phyloP scores from a whole-genome alignment of 2,329 filamentous ascomycete species.

The Fusarium sp. region DNA sequence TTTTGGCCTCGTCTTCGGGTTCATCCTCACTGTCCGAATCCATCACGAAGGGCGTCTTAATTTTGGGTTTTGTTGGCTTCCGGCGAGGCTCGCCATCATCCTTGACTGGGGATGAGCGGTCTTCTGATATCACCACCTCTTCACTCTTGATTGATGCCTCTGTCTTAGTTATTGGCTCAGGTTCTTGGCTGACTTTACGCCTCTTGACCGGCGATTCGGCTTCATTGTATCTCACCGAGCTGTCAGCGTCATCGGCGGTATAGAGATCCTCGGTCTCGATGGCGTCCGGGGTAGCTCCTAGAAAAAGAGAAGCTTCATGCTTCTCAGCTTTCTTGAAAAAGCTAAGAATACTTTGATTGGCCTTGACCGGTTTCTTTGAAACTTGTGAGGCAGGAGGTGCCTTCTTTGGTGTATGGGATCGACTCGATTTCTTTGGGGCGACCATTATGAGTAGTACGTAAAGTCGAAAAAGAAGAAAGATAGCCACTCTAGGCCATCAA shows the following conservation, averaged over 20 bases:
- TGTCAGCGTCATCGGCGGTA: conserved; percentile 48
- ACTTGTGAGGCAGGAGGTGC: conserved; percentile 39
- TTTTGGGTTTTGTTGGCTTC: conserved; percentile 44
- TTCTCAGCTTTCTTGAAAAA: conserved; percentile 80
- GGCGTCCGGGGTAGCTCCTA: conserved; percentile 49
- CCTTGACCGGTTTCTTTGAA: conserved; percentile 56
- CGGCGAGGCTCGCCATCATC: conserved; percentile 22
- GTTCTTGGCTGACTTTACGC: conserved; percentile 48
- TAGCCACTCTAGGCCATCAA: background rate
- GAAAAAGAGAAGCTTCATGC: conserved; percentile 70
- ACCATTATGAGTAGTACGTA: conserved; percentile 49
- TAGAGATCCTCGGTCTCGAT: conserved; percentile 48
- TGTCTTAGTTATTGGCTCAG: conserved; percentile 5
- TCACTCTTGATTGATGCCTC: conserved; percentile 18
- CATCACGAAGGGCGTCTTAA: conserved; percentile 72
- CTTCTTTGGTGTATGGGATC: conserved; percentile 53
- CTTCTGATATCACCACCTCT: conserved; percentile 40
- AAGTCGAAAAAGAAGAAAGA: background rate
- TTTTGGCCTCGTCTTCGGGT: conserved; percentile 27
- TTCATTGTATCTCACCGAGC: conserved; percentile 52
- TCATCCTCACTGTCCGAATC: conserved; percentile 72
- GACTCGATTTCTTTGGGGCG: conserved; percentile 52
- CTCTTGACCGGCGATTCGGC: conserved; percentile 52
- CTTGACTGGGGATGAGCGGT: conserved; percentile 52
- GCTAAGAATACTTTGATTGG: conserved; percentile 76